Percentiles rank a stretch among this genome's conserved stretches.
Evolutionary conservation across 2,329 filamentous ascomycete genomes (phyloP).

Genomic region (Aspergillus costaricaensis): DNA sequence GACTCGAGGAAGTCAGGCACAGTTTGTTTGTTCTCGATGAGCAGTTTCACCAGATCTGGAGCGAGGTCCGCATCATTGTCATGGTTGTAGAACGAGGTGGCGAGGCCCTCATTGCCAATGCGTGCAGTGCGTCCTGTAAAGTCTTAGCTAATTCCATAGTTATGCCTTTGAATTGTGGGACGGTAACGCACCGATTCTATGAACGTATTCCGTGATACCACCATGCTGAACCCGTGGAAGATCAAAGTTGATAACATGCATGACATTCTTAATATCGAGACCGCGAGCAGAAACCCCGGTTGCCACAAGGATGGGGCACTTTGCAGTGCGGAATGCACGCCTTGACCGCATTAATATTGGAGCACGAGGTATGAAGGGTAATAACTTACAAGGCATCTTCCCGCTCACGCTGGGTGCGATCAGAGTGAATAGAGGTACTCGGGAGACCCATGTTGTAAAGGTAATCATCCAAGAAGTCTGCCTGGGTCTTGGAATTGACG

Average conservation of each 20-base stretch:
- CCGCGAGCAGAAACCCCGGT: constrained; percentile 87
- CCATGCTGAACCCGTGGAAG: constrained; percentile 72
- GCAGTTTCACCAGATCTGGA: constrained; percentile 72
- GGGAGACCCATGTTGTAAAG: constrained; percentile 79
- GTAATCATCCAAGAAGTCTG: constrained; percentile 84
- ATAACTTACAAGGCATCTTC: constrained; percentile 78
- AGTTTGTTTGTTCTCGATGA: constrained; percentile 75
- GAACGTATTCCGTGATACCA: constrained; percentile 91
- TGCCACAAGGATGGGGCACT: constrained; percentile 76
- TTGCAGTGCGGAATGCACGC: constrained; percentile 75
- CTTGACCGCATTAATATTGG: constrained; percentile 35
- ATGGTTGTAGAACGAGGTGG: constrained; percentile 80
- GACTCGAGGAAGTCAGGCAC: constrained; percentile 79
- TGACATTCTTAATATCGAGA: constrained; percentile 81
- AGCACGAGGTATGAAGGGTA: neutral
- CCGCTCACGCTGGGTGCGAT: constrained; percentile 85
- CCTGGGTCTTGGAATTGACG: constrained; percentile 75
- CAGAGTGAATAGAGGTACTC: constrained; percentile 82
- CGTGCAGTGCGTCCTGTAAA: constrained; percentile 80
- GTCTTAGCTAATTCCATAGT: neutral
- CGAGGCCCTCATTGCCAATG: constrained; percentile 82
- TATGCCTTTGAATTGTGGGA: too few relatives aligned
- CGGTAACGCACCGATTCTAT: constrained; percentile 79
- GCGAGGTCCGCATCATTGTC: constrained; percentile 79
- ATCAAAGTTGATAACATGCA: constrained; percentile 93